These are phyloP conservation scores for Bocquillonia castaneifolia DNA, from an alignment of 441 rosid species.

Conservation along the genomic window DNA sequence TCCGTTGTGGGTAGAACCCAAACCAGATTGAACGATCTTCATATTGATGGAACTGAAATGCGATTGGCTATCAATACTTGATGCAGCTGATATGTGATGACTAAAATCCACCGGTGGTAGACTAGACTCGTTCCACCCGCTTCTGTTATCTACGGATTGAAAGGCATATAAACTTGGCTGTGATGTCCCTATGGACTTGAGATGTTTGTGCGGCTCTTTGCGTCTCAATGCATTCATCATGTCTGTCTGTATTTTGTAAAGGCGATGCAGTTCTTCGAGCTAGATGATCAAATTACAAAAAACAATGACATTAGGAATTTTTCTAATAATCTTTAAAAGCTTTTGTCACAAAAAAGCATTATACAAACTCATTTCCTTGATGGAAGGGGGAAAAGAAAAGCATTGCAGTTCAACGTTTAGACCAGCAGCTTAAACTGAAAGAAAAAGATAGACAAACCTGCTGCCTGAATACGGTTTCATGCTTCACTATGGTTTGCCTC, in stretches of 20 bases:
- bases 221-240: conserved; percentile 64
- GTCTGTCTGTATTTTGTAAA: conserved; percentile 51
- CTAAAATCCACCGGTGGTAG: conserved; percentile 20
- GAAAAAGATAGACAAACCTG: conserved; percentile 42
- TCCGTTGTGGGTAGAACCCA: conserved; percentile 18
- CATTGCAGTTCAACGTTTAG: too few relatives aligned
- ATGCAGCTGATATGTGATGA: conserved; percentile 15
- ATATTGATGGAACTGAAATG: conserved; percentile 19
- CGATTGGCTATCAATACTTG: conserved; percentile 27
- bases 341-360: too few relatives aligned
- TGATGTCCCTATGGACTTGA: conserved; percentile 19
- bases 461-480: conserved; percentile 42
- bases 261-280: conserved; percentile 73
- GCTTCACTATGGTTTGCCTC: conserved; percentile 44
- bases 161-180: conserved; percentile 28
- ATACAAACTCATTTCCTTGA: too few relatives aligned
- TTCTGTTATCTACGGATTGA: conserved; percentile 18
- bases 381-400: too few relatives aligned
- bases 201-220: conserved; percentile 35
- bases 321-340: too few relatives aligned
- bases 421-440: too few relatives aligned
- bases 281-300: conserved; percentile 25
- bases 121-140: conserved; percentile 17
- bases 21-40: conserved; percentile 27
- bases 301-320: background rate